A percentile compares a stretch with the other conserved stretches of the same genome.
Evolutionary conservation across 2,329 filamentous ascomycete genomes (phyloP).

Genomic region (Curvularia sp.): DNA sequence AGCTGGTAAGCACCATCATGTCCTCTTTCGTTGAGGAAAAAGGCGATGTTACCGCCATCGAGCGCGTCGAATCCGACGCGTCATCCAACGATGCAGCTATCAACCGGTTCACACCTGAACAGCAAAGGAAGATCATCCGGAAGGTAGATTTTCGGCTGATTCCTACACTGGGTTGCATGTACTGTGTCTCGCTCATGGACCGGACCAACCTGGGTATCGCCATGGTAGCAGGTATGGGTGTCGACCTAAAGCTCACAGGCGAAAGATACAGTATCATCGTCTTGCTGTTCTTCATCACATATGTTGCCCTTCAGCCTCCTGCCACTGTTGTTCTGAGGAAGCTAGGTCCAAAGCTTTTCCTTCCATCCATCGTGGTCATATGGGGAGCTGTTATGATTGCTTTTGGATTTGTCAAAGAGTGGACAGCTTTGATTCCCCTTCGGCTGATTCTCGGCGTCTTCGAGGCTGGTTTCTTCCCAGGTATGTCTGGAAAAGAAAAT

Average conservation of each 20-base stretch:
- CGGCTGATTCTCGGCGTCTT: constrained; percentile 35
- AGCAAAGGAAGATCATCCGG: constrained; percentile 35
- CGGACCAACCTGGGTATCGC: constrained; percentile 50
- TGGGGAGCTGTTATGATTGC: constrained; percentile 37
- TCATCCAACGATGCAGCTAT: constrained; percentile 26
- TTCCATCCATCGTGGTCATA: constrained; percentile 28
- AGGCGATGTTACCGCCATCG: constrained; percentile 22
- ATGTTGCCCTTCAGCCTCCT: constrained; percentile 33
- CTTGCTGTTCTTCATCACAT: constrained; percentile 37
- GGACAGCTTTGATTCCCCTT: constrained; percentile 32
- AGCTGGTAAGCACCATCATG: constrained; percentile 13
- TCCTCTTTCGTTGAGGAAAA: constrained; percentile 32
- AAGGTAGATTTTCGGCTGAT: constrained; percentile 50
- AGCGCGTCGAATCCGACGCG: constrained; percentile 25
- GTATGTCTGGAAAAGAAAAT: background rate
- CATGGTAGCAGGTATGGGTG: constrained; percentile 41
- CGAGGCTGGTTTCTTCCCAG: constrained; percentile 41
- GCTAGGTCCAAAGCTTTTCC: constrained; percentile 32
- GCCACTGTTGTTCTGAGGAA: constrained; percentile 34
- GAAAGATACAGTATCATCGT: constrained; percentile 33
- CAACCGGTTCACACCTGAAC: constrained; percentile 29
- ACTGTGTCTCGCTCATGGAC: constrained; percentile 51
- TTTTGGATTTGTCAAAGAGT: constrained; percentile 36
- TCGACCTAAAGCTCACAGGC: constrained; percentile 40
- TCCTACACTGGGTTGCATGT: constrained; percentile 51